phyloP scores from a whole-genome alignment of 257 asterid species.

The Ocimum tenuiflorum region DNA sequence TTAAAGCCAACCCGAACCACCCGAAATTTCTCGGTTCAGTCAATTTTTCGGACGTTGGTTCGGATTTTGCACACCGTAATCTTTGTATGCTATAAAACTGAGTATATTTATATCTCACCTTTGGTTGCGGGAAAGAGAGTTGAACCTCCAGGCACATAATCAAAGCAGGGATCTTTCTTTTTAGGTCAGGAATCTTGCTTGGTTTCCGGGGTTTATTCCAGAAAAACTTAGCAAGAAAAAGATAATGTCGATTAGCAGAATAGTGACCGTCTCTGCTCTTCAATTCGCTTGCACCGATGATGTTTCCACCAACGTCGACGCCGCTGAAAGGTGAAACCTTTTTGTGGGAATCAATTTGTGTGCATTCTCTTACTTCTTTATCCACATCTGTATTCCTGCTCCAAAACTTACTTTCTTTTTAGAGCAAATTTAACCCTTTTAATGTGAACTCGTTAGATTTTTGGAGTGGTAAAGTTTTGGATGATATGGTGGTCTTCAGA shows the following conservation, averaged over 20 bases:
- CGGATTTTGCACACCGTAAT: too few species aligned
- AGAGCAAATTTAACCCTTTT: background rate
- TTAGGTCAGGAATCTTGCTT: too few species aligned
- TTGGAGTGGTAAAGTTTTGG: background rate
- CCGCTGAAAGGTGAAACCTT: slow-evolving; percentile 57
- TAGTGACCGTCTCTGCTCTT: slow-evolving; percentile 65
- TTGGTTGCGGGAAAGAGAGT: too few species aligned
- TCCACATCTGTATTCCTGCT: background rate
- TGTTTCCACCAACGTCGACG: slow-evolving; percentile 60
- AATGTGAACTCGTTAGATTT: background rate
- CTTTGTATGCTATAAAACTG: too few species aligned
- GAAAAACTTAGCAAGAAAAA: background rate
- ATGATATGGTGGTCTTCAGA: background rate
- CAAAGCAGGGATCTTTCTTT: too few species aligned
- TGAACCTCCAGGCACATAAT: too few species aligned
- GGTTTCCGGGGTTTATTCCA: too few species aligned
- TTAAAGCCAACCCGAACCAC: too few species aligned
- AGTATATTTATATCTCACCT: too few species aligned
- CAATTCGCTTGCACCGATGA: slow-evolving; percentile 91
- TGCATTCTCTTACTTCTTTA: background rate
- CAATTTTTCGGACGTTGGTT: too few species aligned
- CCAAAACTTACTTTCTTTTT: background rate
- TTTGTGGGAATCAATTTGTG: background rate
- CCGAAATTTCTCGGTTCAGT: too few species aligned
- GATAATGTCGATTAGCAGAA: slow-evolving; percentile 42